These are phyloP conservation scores for Choiromyces venosus DNA, from an alignment of 495 filamentous ascomycete species.

Conservation along the genomic window DNA sequence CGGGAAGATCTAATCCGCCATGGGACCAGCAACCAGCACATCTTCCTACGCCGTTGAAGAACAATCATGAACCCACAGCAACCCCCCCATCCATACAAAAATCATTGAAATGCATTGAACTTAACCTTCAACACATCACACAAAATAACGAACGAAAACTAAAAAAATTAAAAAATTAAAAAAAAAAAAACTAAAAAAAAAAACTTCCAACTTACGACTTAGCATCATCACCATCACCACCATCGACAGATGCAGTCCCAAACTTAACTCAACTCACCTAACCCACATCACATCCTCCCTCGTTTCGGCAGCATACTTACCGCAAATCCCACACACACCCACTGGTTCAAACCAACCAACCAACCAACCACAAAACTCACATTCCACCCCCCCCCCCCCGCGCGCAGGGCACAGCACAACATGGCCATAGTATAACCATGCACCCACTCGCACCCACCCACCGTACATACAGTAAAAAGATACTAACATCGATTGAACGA, in stretches of 20 bases:
- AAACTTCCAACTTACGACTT: not conserved
- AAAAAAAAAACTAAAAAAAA: not conserved
- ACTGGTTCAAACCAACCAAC: not conserved
- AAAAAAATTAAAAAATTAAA: not conserved
- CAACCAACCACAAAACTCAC: not conserved
- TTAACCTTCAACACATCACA: not conserved
- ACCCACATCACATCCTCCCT: not conserved
- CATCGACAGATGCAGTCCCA: not conserved
- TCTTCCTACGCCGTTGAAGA: not conserved
- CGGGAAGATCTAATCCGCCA: not conserved
- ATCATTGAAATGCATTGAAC: not conserved
- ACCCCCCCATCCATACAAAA: not conserved
- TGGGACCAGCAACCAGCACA: not conserved
- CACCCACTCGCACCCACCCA: not conserved
- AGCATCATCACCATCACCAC: not conserved
- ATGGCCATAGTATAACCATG: not conserved
- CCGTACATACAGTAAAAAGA: not conserved
- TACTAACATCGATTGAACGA: no score
- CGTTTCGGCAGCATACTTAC: not conserved
- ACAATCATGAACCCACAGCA: not conserved
- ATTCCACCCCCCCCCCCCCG: not conserved
- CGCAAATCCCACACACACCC: not conserved
- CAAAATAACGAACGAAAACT: not conserved
- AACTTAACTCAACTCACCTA: not conserved
- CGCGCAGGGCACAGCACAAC: not conserved